Conservation (phyloP, 805 yeast species). For the Yarrowia osloensis region DNA sequence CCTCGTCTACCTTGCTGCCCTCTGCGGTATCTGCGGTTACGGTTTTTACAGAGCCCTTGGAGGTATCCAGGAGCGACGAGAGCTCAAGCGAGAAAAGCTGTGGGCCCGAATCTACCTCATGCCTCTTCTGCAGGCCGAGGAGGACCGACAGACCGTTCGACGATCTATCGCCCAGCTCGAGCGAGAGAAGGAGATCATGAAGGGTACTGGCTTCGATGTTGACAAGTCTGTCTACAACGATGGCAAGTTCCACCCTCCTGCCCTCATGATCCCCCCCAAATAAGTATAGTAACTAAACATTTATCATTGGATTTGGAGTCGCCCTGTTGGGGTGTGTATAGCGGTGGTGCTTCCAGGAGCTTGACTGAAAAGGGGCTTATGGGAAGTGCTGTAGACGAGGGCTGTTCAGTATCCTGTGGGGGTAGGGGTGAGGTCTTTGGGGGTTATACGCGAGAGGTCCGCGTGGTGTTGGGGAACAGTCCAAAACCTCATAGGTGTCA, state of each 20-base stretch:
- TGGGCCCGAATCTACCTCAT: slow-evolving; percentile 75
- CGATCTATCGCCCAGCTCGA: slow-evolving; percentile 64
- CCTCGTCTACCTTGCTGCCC: slow-evolving; percentile 63
- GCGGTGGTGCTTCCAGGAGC: no score
- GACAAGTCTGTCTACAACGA: slow-evolving; percentile 51
- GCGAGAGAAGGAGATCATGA: slow-evolving; percentile 70
- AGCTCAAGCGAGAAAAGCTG: slow-evolving; percentile 69
- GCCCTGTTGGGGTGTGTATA: no score
- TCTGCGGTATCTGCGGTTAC: slow-evolving; percentile 64
- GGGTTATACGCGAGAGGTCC: no score
- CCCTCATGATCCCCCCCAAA: slow-evolving; percentile 32
- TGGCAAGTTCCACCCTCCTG: slow-evolving; percentile 47
- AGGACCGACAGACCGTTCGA: slow-evolving; percentile 75
- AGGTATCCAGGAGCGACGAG: slow-evolving; percentile 73
- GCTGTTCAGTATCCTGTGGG: no score
- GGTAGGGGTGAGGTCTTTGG: no score
- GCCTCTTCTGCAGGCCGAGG: slow-evolving; percentile 79
- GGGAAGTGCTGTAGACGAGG: no score
- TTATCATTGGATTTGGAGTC: slow-evolving; percentile 5
- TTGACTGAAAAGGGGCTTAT: no score
- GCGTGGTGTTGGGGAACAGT: no score
- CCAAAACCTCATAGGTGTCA: no score
- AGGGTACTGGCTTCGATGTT: slow-evolving; percentile 63
- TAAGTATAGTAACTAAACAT: slow-evolving; percentile 27
- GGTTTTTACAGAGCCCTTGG: slow-evolving; percentile 68